Evolutionary conservation across 108 stramenopile species (phyloP).

Genomic region (Conticribra guillardii): DNA sequence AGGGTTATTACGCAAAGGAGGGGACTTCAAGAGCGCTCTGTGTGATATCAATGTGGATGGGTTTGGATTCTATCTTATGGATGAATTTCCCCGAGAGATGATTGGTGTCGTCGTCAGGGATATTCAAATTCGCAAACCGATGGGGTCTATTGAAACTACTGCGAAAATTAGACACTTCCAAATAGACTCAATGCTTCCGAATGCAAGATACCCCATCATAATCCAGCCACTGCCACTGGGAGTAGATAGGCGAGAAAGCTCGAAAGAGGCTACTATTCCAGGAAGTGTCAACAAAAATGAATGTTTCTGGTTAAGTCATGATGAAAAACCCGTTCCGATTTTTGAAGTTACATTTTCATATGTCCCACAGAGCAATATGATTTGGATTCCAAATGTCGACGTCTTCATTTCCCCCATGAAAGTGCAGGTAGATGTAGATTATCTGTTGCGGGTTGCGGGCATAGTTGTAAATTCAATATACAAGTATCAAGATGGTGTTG

Average conservation of each 20-base stretch:
- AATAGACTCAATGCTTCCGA: conserved; percentile 41
- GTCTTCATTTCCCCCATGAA: conserved; percentile 42
- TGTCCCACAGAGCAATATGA: conserved; percentile 53
- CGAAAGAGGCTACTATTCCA: background rate
- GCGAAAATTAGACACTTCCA: conserved; percentile 43
- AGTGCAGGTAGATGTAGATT: conserved; percentile 48
- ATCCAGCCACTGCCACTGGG: conserved; percentile 44
- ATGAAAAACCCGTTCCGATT: conserved; percentile 38
- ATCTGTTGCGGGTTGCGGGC: conserved; percentile 43
- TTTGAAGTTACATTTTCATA: conserved; percentile 42
- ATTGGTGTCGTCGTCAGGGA: conserved; percentile 41
- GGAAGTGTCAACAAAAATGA: conserved; percentile 26
- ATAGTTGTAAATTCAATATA: conserved; percentile 37
- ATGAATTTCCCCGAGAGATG: conserved; percentile 45
- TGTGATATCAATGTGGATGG: conserved; percentile 32
- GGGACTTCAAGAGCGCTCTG: conserved; percentile 30
- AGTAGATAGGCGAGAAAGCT: conserved; percentile 31
- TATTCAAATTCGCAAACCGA: conserved; percentile 33
- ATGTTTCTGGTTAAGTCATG: conserved; percentile 39
- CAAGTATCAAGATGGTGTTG: conserved; percentile 16
- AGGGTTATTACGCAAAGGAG: conserved; percentile 40
- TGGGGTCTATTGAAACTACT: conserved; percentile 37
- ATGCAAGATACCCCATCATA: conserved; percentile 52
- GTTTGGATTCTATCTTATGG: conserved; percentile 30
- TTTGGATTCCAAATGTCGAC: conserved; percentile 45